Percentiles rank a stretch among this genome's conserved stretches.
Evolutionary conservation across 2,329 filamentous ascomycete genomes (phyloP).

Genomic region (Cladophialophora exuberans): DNA sequence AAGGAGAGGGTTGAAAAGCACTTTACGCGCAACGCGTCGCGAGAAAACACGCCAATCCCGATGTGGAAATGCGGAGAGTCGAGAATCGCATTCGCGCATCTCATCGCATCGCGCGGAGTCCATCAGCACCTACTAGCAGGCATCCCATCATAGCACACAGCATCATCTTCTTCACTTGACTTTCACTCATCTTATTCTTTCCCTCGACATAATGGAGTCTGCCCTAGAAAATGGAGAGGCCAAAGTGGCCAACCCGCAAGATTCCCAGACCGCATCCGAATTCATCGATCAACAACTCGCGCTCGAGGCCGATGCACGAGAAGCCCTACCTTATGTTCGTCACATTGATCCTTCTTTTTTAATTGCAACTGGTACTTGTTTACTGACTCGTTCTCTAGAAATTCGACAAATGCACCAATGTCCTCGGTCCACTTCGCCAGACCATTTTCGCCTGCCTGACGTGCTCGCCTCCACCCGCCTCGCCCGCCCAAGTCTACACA

Average conservation of each 20-base stretch:
- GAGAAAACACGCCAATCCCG: slow-evolving; percentile 11
- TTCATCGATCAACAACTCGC: slow-evolving; percentile 86
- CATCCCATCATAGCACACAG: not conserved
- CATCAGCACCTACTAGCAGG: too few species aligned
- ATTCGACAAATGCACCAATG: slow-evolving; percentile 89
- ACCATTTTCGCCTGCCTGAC: slow-evolving; percentile 90
- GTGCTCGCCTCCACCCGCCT: slow-evolving; percentile 78
- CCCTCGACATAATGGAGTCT: slow-evolving; percentile 12
- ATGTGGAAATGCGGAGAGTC: not conserved
- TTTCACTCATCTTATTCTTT: not conserved
- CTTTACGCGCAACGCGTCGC: slow-evolving; percentile 20
- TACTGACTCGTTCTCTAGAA: slow-evolving; percentile 60
- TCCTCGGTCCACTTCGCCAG: slow-evolving; percentile 86
- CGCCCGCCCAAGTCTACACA: slow-evolving; percentile 64
- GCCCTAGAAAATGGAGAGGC: slow-evolving; percentile 13
- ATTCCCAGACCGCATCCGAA: slow-evolving; percentile 75
- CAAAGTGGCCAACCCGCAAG: slow-evolving; percentile 48
- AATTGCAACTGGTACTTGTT: slow-evolving; percentile 18
- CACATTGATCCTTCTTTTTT: not conserved
- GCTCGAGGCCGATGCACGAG: slow-evolving; percentile 91
- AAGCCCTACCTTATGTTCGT: slow-evolving; percentile 87
- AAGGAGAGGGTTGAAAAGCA: slow-evolving; percentile 4
- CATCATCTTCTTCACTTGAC: not conserved
- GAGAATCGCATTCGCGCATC: not conserved
- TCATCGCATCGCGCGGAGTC: too few species aligned